Percentiles rank a stretch among this genome's conserved stretches.
Evolutionary conservation across 495 filamentous ascomycete genomes (phyloP).

Genomic region (Sphaerosporella brunnea): DNA sequence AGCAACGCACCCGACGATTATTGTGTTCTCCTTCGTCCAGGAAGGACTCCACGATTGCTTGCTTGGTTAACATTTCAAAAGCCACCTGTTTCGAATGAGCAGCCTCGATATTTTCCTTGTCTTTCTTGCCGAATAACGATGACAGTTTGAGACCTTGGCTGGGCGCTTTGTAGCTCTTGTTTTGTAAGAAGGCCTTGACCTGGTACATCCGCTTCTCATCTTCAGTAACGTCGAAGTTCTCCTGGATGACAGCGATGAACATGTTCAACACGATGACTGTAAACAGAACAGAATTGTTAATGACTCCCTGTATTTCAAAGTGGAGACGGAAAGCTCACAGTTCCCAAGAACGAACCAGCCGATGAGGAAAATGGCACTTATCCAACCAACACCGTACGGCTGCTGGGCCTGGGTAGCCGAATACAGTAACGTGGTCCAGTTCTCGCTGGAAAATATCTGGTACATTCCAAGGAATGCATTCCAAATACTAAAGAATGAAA

Average conservation of each 20-base stretch:
- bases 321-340: conserved; percentile 27
- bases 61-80: conserved; percentile 88
- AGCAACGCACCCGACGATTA: background rate
- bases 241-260: conserved; percentile 99
- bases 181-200: conserved; percentile 80
- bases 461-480: conserved; percentile 98
- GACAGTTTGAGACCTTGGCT: conserved; percentile 29
- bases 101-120: conserved; percentile 44
- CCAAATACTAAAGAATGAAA: conserved; percentile 78
- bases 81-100: conserved; percentile 34
- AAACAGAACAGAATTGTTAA: no score
- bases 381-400: conserved; percentile 59
- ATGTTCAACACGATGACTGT: conserved; percentile 85
- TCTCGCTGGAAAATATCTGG: conserved; percentile 89
- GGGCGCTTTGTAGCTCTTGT: conserved; percentile 59
- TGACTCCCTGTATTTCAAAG: background rate
- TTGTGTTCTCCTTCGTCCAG: conserved; percentile 47
- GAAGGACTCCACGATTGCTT: conserved; percentile 85
- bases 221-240: conserved; percentile 98
- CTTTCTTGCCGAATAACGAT: conserved; percentile 3
- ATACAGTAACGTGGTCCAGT: conserved; percentile 84
- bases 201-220: conserved; percentile 95
- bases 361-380: conserved; percentile 80
- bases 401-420: conserved; percentile 52
- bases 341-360: conserved; percentile 90